Percentiles rank a stretch among this genome's conserved stretches.
Evolutionary conservation across 2,329 filamentous ascomycete species (phyloP).

Genomic region (Rosellinia necatrix): DNA sequence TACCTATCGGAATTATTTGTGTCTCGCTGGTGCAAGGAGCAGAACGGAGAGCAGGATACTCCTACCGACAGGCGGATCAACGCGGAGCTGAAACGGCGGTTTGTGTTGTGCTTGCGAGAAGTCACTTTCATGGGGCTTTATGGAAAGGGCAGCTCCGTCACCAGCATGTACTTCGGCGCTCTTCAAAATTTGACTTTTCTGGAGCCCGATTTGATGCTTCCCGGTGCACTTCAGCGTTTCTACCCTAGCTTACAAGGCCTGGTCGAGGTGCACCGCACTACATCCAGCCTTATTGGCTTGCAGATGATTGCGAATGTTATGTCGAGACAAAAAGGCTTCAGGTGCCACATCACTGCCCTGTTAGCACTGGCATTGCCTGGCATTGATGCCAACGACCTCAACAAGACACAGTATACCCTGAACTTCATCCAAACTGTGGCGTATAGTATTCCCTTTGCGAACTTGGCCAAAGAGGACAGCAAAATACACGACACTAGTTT

Average conservation of each 20-base stretch:
- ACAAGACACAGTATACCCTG: constrained; percentile 93
- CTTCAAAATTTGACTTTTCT: constrained; percentile 88
- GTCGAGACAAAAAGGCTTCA: constrained; percentile 90
- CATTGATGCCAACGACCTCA: constrained; percentile 95
- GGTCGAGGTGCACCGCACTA: constrained; percentile 95
- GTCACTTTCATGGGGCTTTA: constrained; percentile 99
- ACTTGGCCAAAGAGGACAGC: constrained; percentile 71
- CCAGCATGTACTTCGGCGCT: constrained; percentile 88
- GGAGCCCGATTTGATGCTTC: constrained; percentile 88
- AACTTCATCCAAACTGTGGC: constrained; percentile 95
- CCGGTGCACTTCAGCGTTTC: constrained; percentile 91
- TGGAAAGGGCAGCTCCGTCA: constrained; percentile 89
- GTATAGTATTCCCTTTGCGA: constrained; percentile 92
- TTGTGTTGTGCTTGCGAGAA: constrained; percentile 86
- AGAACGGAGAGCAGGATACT: constrained; percentile 87
- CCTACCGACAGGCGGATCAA: constrained; percentile 80
- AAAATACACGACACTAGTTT: constrained; percentile 74
- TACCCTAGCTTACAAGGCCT: constrained; percentile 96
- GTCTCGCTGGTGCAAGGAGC: constrained; percentile 95
- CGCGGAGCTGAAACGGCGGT: constrained; percentile 80
- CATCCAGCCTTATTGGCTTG: constrained; percentile 87
- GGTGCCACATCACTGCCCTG: constrained; percentile 92
- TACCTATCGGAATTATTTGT: constrained; percentile 96
- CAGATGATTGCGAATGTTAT: constrained; percentile 93
- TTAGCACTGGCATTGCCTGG: constrained; percentile 92